Evolutionary conservation across 2,329 filamentous ascomycete genomes (phyloP), one percentile per base, ranked within the genome.

Genomic region (Calonectria montana): DNA sequence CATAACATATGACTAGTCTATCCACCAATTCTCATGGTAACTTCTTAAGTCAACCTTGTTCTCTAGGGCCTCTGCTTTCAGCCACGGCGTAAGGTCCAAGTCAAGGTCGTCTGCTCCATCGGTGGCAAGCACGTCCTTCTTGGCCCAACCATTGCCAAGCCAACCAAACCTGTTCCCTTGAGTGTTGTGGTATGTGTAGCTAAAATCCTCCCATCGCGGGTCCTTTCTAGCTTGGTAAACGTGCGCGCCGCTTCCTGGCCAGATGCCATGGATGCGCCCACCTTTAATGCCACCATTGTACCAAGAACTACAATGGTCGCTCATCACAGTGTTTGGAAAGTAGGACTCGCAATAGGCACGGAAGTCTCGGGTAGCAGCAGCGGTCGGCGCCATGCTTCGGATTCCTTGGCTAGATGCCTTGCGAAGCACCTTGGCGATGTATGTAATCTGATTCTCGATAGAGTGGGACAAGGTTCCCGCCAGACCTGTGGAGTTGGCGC

Each of bases 241-340:
- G n/a, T 68, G 65, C 25, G 65, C 65, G 9, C 55, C 65, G 45
- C 65, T 68, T 2, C 65, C 65, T 6, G 65, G 65, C 65, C 65
- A 68, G 18, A 68, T 18, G 29, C 65, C 65, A 45, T 68, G 65
- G 13, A 68, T n/a, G 18, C 57, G 31, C 16, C 43, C 55, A 6
- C 55, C 65, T 18, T 41, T 35, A 23, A 62, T 43, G 12, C 65
- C 55, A 4, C 65, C 65, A 31, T 68, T 68, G 31, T 68, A 68
- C 65, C 65, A 68, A 13, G 65, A 68, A 18, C 65, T 68, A 25
- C 65, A 68, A 13, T 53, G 4, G n/a, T 68, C 55, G 23, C 55
- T 68, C 45, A 68, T 53, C 12, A 68, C 65, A 4, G 65, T 63
- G 7, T 21, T 23, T 15, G 65, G 55, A 35, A 68, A 68, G 31